Conservation (phyloP, 805 yeast genomes). For the Kluyveromyces aestuarii region DNA sequence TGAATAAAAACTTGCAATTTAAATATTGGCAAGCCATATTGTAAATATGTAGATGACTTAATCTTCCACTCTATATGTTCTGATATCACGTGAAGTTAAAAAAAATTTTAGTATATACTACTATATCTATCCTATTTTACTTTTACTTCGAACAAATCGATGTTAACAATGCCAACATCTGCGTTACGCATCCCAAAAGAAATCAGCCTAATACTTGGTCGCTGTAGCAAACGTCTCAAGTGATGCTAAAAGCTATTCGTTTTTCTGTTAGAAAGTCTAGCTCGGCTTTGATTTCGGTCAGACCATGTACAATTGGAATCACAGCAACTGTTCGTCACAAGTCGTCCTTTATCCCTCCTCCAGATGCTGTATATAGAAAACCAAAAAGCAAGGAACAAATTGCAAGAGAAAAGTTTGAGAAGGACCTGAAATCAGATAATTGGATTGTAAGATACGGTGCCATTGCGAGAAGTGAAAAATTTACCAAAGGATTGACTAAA, state of each 20-base stretch:
- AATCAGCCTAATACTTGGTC: not conserved
- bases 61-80: not conserved
- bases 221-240: not conserved
- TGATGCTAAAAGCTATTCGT: not conserved
- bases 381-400: conserved; percentile 27
- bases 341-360: conserved; percentile 13
- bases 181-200: not conserved
- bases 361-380: conserved; percentile 12
- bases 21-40: not conserved
- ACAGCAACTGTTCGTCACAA: not conserved
- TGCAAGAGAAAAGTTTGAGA: conserved; percentile 26
- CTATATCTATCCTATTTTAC: too few species aligned
- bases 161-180: too few species aligned
- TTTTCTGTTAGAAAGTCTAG: not conserved
- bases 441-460: conserved; percentile 45
- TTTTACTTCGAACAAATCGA: too few species aligned
- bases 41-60: not conserved
- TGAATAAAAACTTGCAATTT: conserved; percentile 21
- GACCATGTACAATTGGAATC: not conserved
- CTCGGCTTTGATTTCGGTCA: not conserved
- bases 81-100: not conserved
- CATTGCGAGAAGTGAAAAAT: conserved; percentile 42
- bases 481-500: conserved; percentile 54
- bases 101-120: too few species aligned
- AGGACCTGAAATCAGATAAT: conserved; percentile 27